These are phyloP conservation scores for Beauveria sp. DNA, from an alignment of 2,329 filamentous ascomycete genomes.

Conservation along the genomic window DNA sequence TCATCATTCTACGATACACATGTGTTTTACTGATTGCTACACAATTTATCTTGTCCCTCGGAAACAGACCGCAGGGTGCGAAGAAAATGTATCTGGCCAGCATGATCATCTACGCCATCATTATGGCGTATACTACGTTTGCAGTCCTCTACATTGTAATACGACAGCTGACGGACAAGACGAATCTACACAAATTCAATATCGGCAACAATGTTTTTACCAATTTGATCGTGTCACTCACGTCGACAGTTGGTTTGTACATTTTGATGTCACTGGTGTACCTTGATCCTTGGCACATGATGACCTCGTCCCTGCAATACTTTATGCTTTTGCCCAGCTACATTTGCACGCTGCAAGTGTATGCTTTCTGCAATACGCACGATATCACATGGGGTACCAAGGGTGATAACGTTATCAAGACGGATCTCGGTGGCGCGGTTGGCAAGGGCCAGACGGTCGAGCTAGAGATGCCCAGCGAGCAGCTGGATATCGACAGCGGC, in stretches of 20 bases:
- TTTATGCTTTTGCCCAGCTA: constrained; percentile 87
- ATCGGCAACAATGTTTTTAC: constrained; percentile 88
- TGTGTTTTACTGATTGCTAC: constrained; percentile 83
- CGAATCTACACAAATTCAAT: constrained; percentile 35
- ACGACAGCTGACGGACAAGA: constrained; percentile 58
- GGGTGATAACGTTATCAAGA: constrained; percentile 91
- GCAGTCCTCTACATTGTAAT: constrained; percentile 83
- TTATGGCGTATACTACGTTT: constrained; percentile 95
- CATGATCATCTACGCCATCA: constrained; percentile 84
- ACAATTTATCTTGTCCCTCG: constrained; percentile 94
- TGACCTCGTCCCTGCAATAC: constrained; percentile 86
- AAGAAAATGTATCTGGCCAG: constrained; percentile 81
- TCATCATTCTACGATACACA: constrained; percentile 75
- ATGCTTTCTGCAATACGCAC: constrained; percentile 98
- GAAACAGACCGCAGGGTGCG: constrained; percentile 90
- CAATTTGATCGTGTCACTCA: constrained; percentile 84
- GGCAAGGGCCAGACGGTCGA: constrained; percentile 77
- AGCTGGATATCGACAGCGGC: constrained; percentile 94
- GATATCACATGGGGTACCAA: constrained; percentile 99
- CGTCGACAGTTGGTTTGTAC: constrained; percentile 86
- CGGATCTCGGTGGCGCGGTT: constrained; percentile 80
- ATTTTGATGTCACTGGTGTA: constrained; percentile 96
- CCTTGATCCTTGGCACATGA: constrained; percentile 98
- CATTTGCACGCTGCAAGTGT: constrained; percentile 95
- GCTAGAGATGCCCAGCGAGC: constrained; percentile 94